These are phyloP conservation scores for Flaveria trinervia DNA, from an alignment of 129 eudicot species.

Conservation along the genomic window DNA sequence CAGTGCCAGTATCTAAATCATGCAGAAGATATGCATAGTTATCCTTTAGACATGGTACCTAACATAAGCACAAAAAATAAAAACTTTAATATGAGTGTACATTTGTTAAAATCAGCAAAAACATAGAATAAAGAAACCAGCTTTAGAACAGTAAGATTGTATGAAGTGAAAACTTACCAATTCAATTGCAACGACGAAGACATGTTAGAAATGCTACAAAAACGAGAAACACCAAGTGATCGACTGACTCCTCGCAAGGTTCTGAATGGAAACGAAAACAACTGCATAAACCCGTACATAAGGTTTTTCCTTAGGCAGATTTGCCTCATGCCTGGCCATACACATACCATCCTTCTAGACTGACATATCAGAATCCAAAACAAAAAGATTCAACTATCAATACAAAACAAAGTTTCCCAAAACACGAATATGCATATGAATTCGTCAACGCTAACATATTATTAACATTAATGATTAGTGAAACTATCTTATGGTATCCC, in stretches of 20 bases:
- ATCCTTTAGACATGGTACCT: constrained; percentile 89
- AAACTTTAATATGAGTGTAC: neutral
- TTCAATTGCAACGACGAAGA: constrained; percentile 80
- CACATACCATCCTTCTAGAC: constrained; percentile 66
- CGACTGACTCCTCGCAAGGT: constrained; percentile 73
- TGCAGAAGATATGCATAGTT: constrained; percentile 85
- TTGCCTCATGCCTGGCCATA: constrained; percentile 87
- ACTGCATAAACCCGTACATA: constrained; percentile 70
- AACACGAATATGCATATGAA: constrained; percentile 6
- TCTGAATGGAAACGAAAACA: constrained; percentile 76
- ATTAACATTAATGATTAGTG: neutral
- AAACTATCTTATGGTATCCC: neutral
- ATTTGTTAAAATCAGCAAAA: constrained; percentile 12
- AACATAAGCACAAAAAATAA: constrained; percentile 15
- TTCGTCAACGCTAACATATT: constrained; percentile 11
- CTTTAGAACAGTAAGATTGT: neutral
- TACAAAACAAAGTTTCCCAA: neutral
- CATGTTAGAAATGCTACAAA: constrained; percentile 68
- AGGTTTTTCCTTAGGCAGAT: constrained; percentile 73
- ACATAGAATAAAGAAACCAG: neutral
- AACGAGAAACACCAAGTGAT: constrained; percentile 68
- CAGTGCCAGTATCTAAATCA: constrained; percentile 90
- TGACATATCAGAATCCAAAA: constrained; percentile 25
- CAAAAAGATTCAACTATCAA: constrained; percentile 3
- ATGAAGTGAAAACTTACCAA: constrained; percentile 50